These are phyloP conservation scores for Theileria parva DNA, from an alignment of 169 alveolate species.

Conservation along the genomic window DNA sequence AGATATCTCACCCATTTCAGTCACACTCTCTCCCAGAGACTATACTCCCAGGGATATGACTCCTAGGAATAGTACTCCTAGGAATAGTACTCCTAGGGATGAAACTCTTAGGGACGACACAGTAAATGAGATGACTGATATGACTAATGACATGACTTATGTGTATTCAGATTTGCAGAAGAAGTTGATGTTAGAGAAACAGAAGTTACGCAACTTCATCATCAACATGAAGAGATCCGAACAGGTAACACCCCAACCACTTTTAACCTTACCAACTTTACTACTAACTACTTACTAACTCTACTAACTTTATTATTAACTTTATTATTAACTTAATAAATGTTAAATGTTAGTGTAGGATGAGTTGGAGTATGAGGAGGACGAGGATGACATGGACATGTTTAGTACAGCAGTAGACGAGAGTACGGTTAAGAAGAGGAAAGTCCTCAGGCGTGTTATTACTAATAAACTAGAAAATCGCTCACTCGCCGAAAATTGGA, in stretches of 20 bases:
- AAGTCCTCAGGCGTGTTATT: neutral
- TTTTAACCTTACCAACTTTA: too few relatives aligned
- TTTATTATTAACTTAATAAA: too few relatives aligned
- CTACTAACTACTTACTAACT: too few relatives aligned
- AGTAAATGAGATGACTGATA: too few relatives aligned
- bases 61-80: too few relatives aligned
- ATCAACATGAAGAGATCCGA: conserved; percentile 62
- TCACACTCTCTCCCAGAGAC: too few relatives aligned
- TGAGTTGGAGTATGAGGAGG: conserved; percentile 9
- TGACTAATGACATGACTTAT: neutral
- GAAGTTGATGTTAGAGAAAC: conserved; percentile 67
- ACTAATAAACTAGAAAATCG: conserved; percentile 38
- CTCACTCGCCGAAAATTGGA: conserved; percentile 77
- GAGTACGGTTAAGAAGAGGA: neutral
- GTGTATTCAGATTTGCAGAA: conserved; percentile 55
- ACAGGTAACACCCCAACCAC: too few relatives aligned
- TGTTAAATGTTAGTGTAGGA: conserved; percentile 4
- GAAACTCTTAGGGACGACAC: too few relatives aligned
- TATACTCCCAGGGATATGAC: too few relatives aligned
- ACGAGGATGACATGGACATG: conserved; percentile 66
- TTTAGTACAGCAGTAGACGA: conserved; percentile 21
- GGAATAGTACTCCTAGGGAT: too few relatives aligned
- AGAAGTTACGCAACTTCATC: conserved; percentile 70
- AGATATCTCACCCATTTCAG: too few relatives aligned
- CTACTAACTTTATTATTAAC: too few relatives aligned